These are phyloP conservation scores for Dicorynia guianensis DNA, from an alignment of 306 rosid species.

Conservation along the genomic window DNA sequence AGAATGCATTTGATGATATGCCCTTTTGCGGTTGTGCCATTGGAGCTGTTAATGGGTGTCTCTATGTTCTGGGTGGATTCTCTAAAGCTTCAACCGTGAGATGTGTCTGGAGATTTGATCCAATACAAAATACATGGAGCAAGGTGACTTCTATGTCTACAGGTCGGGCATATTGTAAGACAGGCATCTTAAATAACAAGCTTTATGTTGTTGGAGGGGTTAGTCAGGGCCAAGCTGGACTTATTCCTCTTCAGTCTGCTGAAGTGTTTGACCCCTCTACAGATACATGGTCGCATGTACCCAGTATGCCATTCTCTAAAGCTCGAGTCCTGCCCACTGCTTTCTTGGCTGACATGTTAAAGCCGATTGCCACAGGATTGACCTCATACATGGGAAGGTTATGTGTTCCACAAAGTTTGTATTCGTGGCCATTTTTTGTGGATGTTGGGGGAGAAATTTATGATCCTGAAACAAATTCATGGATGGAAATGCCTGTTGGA, in stretches of 20 bases:
- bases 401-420: slow-evolving; percentile 89
- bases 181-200: slow-evolving; percentile 80
- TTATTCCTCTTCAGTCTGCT: slow-evolving; percentile 91
- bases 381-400: slow-evolving; percentile 87
- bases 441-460: slow-evolving; percentile 96
- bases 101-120: slow-evolving; percentile 84
- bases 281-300: slow-evolving; percentile 72
- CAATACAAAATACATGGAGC: slow-evolving; percentile 70
- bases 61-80: slow-evolving; percentile 94
- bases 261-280: slow-evolving; percentile 87
- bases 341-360: slow-evolving; percentile 85
- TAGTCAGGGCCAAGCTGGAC: slow-evolving; percentile 80
- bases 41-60: slow-evolving; percentile 83
- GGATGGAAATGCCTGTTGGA: slow-evolving; percentile 93
- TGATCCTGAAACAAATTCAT: slow-evolving; percentile 81
- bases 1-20: slow-evolving; percentile 79
- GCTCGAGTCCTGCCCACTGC: slow-evolving; percentile 80
- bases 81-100: slow-evolving; percentile 77
- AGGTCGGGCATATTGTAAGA: slow-evolving; percentile 90
- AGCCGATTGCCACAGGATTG: slow-evolving; percentile 92
- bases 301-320: slow-evolving; percentile 94
- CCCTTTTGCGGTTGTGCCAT: slow-evolving; percentile 91
- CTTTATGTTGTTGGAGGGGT: slow-evolving; percentile 97
- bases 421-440: slow-evolving; percentile 95
- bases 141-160: slow-evolving; percentile 79